phyloP scores from a whole-genome alignment of 768 basidiomycete genomes.

The Dendrothele bispora region DNA sequence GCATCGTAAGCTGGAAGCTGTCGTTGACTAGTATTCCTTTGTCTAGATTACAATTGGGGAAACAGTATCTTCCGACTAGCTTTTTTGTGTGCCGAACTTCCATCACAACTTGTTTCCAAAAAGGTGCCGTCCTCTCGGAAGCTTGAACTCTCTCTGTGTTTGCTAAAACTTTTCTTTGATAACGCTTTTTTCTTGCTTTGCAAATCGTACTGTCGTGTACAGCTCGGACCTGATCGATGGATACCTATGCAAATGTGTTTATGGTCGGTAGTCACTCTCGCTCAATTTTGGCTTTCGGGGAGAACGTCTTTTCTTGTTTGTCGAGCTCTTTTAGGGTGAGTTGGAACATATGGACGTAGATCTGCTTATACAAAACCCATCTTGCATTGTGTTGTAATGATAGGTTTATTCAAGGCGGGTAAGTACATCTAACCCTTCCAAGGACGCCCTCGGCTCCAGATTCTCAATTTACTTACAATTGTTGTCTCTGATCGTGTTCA shows the following conservation, averaged over 20 bases:
- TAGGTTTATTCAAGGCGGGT: conserved; percentile 49
- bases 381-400: conserved; percentile 4
- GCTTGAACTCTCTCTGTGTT: conserved; percentile 16
- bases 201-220: not conserved
- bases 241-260: conserved; percentile 58
- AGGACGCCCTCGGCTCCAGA: not conserved
- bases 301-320: conserved; percentile 47
- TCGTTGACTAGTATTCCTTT: not conserved
- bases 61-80: conserved; percentile 53
- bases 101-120: conserved; percentile 64
- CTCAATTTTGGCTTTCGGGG: conserved; percentile 60
- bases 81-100: conserved; percentile 57
- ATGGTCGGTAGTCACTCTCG: conserved; percentile 51
- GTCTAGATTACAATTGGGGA: conserved; percentile 53
- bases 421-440: conserved; percentile 7
- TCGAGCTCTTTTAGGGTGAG: conserved; percentile 47
- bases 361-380: not conserved
- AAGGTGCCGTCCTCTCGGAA: too few species aligned
- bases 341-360: too few species aligned
- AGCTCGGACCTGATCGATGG: conserved; percentile 66
- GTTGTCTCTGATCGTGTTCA: too few species aligned
- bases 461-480: not conserved
- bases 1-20: not conserved
- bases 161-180: not conserved
- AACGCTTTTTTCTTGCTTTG: not conserved